Percentiles rank a stretch among this genome's conserved stretches.
phyloP scores from a whole-genome alignment of 768 basidiomycete species.

The Hortiboletus campestris region DNA sequence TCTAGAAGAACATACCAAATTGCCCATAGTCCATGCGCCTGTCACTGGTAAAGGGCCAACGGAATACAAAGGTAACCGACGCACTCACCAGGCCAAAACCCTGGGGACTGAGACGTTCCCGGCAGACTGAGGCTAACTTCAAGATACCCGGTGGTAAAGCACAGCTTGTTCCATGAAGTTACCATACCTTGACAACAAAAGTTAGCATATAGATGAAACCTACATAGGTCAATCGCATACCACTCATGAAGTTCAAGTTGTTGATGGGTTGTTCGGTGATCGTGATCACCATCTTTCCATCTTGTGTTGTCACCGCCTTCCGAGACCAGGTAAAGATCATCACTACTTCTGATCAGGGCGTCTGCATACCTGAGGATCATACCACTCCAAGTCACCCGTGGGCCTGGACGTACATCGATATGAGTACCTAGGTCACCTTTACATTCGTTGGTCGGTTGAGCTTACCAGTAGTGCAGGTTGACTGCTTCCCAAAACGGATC shows the following conservation, averaged over 20 bases:
- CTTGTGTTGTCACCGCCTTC: slow-evolving; percentile 66
- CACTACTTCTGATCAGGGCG: not conserved
- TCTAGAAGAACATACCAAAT: slow-evolving; percentile 36
- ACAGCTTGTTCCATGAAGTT: slow-evolving; percentile 91
- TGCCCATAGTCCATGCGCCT: slow-evolving; percentile 79
- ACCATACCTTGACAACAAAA: slow-evolving; percentile 52
- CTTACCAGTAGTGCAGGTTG: slow-evolving; percentile 80
- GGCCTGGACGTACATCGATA: slow-evolving; percentile 34
- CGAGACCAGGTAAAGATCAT: not conserved
- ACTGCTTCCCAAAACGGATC: slow-evolving; percentile 86
- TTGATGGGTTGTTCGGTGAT: slow-evolving; percentile 68
- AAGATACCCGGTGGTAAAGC: slow-evolving; percentile 90
- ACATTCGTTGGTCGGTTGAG: not conserved
- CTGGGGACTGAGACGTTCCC: slow-evolving; percentile 56
- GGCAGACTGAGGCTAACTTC: slow-evolving; percentile 81
- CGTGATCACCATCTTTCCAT: slow-evolving; percentile 81
- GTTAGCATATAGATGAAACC: slow-evolving; percentile 3
- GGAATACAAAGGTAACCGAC: slow-evolving; percentile 16
- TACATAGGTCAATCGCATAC: slow-evolving; percentile 35
- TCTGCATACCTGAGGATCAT: slow-evolving; percentile 59
- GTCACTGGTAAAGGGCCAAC: slow-evolving; percentile 1
- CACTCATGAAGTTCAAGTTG: slow-evolving; percentile 82
- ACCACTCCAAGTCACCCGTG: slow-evolving; percentile 84
- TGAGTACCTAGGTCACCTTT: slow-evolving; percentile 4
- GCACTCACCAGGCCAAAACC: slow-evolving; percentile 81